A percentile compares a stretch with the other conserved stretches of the same genome.
Conservation (phyloP, 352 stramenopile species). For the Globisporangium viniferum region DNA sequence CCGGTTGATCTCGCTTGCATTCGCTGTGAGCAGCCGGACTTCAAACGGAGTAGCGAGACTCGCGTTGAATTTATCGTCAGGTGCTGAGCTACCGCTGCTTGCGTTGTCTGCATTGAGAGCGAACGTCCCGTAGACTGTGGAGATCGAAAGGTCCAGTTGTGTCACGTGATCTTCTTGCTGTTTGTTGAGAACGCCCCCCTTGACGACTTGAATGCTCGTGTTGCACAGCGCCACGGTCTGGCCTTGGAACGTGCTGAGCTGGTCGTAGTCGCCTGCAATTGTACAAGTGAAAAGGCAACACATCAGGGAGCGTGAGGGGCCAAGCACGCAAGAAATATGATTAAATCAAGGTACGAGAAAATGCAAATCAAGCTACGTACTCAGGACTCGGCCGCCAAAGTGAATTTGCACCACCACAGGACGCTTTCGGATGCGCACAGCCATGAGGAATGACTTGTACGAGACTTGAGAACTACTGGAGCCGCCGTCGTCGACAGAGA, state of each 20-base stretch:
- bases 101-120: neutral
- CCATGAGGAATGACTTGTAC: neutral
- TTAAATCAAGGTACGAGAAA: neutral
- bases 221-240: constrained; percentile 5
- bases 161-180: neutral
- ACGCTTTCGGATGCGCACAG: constrained; percentile 5
- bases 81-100: neutral
- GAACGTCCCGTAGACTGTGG: constrained; percentile 10
- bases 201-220: constrained; percentile 6
- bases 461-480: neutral
- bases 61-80: neutral
- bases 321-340: neutral
- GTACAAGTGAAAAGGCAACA: neutral
- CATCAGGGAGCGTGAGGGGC: neutral
- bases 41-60: constrained; percentile 4
- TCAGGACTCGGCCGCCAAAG: neutral
- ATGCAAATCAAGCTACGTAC: neutral
- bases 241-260: neutral
- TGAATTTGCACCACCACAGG: constrained; percentile 1
- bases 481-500: neutral
- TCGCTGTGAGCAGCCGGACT: constrained; percentile 1
- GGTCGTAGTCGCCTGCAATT: constrained; percentile 1
- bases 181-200: neutral
- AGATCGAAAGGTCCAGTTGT: constrained; percentile 11
- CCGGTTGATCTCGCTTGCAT: constrained; percentile 5